Evolutionary conservation across 2,329 filamentous ascomycete species (phyloP).

Genomic region (Zymoseptoria brevis): DNA sequence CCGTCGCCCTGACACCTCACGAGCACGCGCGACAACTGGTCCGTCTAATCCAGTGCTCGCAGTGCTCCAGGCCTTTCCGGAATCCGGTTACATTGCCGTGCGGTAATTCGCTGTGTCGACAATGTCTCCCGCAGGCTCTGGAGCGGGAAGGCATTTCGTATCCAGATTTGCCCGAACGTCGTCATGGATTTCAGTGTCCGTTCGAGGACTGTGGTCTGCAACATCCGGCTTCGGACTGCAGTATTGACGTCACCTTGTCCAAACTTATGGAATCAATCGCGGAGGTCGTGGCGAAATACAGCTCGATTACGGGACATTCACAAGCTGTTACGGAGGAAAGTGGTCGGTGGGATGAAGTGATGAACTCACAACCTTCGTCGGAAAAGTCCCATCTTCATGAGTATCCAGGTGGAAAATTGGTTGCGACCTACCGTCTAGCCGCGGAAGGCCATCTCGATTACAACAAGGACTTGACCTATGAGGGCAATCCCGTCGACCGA

Average conservation of each 20-base stretch:
- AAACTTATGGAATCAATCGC: conserved; percentile 60
- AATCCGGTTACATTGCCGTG: conserved; percentile 72
- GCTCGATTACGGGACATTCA: conserved; percentile 29
- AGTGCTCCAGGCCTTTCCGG: conserved; percentile 61
- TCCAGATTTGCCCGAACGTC: conserved; percentile 58
- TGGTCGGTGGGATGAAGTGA: conserved; percentile 28
- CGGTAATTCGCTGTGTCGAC: conserved; percentile 66
- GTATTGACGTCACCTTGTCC: conserved; percentile 64
- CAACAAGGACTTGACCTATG: conserved; percentile 22
- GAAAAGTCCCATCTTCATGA: conserved; percentile 35
- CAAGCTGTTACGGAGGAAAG: conserved; percentile 36
- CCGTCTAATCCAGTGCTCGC: conserved; percentile 67
- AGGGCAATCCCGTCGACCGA: conserved; percentile 23
- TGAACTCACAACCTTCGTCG: conserved; percentile 25
- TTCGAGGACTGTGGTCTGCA: conserved; percentile 58
- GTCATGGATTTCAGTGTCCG: conserved; percentile 67
- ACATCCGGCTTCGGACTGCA: conserved; percentile 71
- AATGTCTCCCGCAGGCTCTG: conserved; percentile 62
- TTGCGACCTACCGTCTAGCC: conserved; percentile 60
- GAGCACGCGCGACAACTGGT: conserved; percentile 56
- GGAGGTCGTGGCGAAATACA: conserved; percentile 42
- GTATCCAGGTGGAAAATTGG: conserved; percentile 51
- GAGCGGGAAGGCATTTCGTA: conserved; percentile 66
- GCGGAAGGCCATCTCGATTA: conserved; percentile 54
- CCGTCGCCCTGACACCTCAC: conserved; percentile 39